phyloP scores from a whole-genome alignment of 345 rosid species.

The Populus davidiana region DNA sequence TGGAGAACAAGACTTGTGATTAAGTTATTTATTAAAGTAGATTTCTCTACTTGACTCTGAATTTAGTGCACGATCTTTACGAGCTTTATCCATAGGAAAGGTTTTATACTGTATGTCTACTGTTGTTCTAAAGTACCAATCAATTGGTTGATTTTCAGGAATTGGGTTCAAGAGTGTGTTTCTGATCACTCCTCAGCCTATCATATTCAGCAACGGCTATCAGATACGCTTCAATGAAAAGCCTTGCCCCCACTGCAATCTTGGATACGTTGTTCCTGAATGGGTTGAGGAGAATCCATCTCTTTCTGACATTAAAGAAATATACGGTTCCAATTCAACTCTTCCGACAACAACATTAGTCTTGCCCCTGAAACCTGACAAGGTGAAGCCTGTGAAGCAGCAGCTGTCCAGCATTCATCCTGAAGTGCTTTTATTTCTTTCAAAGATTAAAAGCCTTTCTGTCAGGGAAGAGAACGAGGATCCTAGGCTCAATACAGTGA shows the following conservation, averaged over 20 bases:
- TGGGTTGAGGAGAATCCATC: constrained; percentile 65
- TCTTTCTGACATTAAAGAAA: constrained; percentile 37
- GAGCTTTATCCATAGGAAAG: too few relatives aligned
- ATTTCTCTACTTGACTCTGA: too few relatives aligned
- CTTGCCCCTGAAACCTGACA: constrained; percentile 64
- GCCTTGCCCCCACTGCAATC: constrained; percentile 29
- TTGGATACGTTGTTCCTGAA: constrained; percentile 74
- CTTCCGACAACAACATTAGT: constrained; percentile 59
- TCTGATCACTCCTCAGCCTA: constrained; percentile 49
- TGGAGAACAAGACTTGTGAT: too few relatives aligned
- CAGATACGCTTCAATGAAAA: constrained; percentile 6
- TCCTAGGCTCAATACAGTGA: constrained; percentile 36
- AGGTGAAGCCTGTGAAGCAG: constrained; percentile 58
- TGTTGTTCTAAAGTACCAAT: too few relatives aligned
- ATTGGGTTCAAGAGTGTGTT: constrained; percentile 47
- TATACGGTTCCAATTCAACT: constrained; percentile 43
- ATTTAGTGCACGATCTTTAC: too few relatives aligned
- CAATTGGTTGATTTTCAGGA: constrained; percentile 5
- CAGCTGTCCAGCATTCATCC: constrained; percentile 66
- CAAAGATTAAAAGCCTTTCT: constrained; percentile 60
- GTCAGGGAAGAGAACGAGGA: constrained; percentile 53
- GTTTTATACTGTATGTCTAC: too few relatives aligned
- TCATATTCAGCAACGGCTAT: constrained; percentile 57
- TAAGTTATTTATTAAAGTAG: too few relatives aligned
- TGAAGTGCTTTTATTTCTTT: constrained; percentile 57